Evolutionary conservation across 2,329 filamentous ascomycete species (phyloP).

Genomic region (Colletotrichum echinochloae): DNA sequence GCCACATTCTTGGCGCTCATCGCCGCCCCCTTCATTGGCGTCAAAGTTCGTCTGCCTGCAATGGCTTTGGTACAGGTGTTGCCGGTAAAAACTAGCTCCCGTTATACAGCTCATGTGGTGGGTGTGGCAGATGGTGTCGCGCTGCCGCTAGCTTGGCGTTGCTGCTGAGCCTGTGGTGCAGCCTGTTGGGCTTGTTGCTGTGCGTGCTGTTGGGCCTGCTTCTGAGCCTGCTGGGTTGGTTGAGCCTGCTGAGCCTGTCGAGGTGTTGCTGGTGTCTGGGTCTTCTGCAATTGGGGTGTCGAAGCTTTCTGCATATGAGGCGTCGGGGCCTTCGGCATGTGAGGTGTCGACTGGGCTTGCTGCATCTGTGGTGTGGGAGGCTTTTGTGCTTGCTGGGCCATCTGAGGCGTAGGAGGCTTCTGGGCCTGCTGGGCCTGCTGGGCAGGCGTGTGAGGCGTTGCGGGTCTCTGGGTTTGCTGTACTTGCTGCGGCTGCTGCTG

Average conservation of each 20-base stretch:
- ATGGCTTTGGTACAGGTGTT: neutral
- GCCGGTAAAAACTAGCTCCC: neutral
- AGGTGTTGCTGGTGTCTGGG: neutral
- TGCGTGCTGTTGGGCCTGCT: slow-evolving; percentile 44
- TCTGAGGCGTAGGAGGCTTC: slow-evolving; percentile 43
- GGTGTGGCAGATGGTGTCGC: slow-evolving; percentile 51
- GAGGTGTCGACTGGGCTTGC: slow-evolving; percentile 1
- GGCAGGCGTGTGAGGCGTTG: slow-evolving; percentile 25
- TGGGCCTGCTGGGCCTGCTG: slow-evolving; percentile 48
- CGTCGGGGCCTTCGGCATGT: slow-evolving; percentile 17
- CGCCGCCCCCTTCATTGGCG: neutral
- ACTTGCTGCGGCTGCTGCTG: slow-evolving; percentile 47
- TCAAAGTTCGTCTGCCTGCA: neutral
- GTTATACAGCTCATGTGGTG: slow-evolving; percentile 4
- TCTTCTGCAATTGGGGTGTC: slow-evolving; percentile 12
- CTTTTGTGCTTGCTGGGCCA: slow-evolving; percentile 41
- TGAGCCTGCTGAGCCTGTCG: slow-evolving; percentile 12
- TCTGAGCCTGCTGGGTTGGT: slow-evolving; percentile 8
- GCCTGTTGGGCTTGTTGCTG: slow-evolving; percentile 46
- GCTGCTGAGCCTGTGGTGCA: slow-evolving; percentile 35
- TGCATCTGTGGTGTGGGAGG: slow-evolving; percentile 40
- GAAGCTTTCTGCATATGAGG: slow-evolving; percentile 35
- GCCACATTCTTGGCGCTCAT: neutral
- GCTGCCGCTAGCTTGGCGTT: slow-evolving; percentile 54
- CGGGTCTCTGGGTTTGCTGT: slow-evolving; percentile 30